phyloP scores from a whole-genome alignment of 768 basidiomycete genomes.

The Agaricus sinodeliciosus region DNA sequence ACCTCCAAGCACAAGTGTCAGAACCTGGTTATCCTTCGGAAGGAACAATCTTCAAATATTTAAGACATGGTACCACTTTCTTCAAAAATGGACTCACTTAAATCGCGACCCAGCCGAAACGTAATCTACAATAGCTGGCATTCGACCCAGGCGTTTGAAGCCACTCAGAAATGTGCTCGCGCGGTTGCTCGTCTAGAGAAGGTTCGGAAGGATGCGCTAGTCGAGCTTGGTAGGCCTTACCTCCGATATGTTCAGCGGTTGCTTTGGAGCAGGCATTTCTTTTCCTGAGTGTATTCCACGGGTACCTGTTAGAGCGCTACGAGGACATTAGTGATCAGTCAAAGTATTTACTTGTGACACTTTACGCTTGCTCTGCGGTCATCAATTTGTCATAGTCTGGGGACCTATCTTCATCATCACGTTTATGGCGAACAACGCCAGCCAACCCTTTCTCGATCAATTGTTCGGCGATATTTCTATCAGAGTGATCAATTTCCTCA shows the following conservation, averaged over 20 bases:
- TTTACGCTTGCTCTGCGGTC: conserved; percentile 88
- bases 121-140: conserved; percentile 86
- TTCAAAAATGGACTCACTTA: conserved; percentile 49
- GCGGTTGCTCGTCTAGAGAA: conserved; percentile 51
- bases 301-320: conserved; percentile 67
- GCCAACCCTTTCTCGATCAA: conserved; percentile 91
- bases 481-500: not conserved
- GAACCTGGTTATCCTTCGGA: conserved; percentile 87
- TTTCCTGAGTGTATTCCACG: conserved; percentile 92
- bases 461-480: conserved; percentile 87
- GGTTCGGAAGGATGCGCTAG: conserved; percentile 2
- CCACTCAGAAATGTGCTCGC: conserved; percentile 84
- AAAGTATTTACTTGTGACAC: conserved; percentile 9
- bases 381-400: conserved; percentile 94
- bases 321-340: not conserved
- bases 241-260: conserved; percentile 90
- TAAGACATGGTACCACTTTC: not conserved
- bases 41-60: conserved; percentile 54
- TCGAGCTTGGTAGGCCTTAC: conserved; percentile 27
- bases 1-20: conserved; percentile 91
- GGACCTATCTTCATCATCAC: conserved; percentile 95
- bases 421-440: conserved; percentile 83
- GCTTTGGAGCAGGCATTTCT: conserved; percentile 71
- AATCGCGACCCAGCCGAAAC: conserved; percentile 93
- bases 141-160: conserved; percentile 84